Evolutionary conservation across 352 stramenopile genomes (phyloP).

Genomic region (Phytophthora podocarpi): DNA sequence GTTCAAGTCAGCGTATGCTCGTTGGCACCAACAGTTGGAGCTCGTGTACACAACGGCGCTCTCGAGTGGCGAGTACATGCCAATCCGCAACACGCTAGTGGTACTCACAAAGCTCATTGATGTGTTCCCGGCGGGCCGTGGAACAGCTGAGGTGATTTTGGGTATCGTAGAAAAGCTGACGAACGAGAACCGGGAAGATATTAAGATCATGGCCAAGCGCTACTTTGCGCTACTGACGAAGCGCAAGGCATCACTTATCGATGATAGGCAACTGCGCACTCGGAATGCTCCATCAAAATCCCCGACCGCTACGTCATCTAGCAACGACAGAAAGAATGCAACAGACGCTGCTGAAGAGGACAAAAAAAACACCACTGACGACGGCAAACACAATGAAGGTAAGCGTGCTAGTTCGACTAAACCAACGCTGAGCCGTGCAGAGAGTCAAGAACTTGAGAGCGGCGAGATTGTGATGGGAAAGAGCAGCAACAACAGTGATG

Average conservation of each 20-base stretch:
- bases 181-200: constrained; percentile 85
- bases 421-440: constrained; percentile 17
- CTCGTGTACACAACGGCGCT: constrained; percentile 69
- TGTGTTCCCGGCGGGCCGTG: constrained; percentile 74
- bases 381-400: constrained; percentile 27
- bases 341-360: constrained; percentile 22
- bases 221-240: constrained; percentile 87
- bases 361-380: constrained; percentile 29
- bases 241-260: constrained; percentile 64
- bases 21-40: constrained; percentile 78
- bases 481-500: constrained; percentile 19
- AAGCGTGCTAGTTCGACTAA: constrained; percentile 18
- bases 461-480: constrained; percentile 53
- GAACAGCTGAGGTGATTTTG: constrained; percentile 65
- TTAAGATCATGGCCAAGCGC: constrained; percentile 91
- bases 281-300: constrained; percentile 24
- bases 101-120: constrained; percentile 91
- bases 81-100: constrained; percentile 84
- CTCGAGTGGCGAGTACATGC: constrained; percentile 79
- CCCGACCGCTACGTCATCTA: constrained; percentile 6
- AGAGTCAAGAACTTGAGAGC: constrained; percentile 56
- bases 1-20: constrained; percentile 77
- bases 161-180: constrained; percentile 70
- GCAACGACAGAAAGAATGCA: constrained; percentile 24
- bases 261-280: constrained; percentile 60